Percentiles rank a stretch among this genome's conserved stretches.
Conservation (phyloP, 306 rosid species). For the Glycine soja region DNA sequence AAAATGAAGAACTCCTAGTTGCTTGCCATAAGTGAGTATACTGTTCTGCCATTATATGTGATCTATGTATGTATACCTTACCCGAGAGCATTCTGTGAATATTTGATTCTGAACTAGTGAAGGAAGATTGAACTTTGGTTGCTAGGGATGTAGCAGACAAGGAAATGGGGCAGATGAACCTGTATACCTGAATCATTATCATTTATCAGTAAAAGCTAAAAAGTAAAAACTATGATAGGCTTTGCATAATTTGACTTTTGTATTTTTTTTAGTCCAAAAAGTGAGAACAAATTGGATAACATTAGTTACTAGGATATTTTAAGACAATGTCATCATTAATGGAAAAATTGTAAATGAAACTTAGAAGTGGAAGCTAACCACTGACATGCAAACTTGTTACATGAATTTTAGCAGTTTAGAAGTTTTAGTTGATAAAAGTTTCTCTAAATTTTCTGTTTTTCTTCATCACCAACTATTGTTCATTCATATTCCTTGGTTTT, state of each 20-base stretch:
- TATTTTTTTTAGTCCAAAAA: conserved; percentile 8
- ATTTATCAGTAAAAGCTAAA: neutral
- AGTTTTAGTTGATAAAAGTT: neutral
- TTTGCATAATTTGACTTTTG: conserved; percentile 5
- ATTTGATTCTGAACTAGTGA: neutral
- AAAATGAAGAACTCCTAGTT: conserved; percentile 93
- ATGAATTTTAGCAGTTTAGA: conserved; percentile 17
- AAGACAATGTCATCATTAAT: neutral
- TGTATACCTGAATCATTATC: too few species aligned
- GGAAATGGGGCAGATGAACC: too few species aligned
- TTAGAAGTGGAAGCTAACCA: conserved; percentile 21
- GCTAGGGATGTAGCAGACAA: neutral
- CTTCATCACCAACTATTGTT: conserved; percentile 29
- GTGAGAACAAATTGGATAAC: neutral
- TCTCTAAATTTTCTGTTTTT: conserved; percentile 4
- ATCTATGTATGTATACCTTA: neutral
- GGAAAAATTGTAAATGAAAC: conserved; percentile 16
- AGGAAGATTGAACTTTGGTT: conserved; percentile 8
- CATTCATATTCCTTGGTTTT: neutral
- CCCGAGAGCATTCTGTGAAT: conserved; percentile 11
- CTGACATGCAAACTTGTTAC: neutral
- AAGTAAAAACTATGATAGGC: neutral
- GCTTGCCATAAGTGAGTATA: conserved; percentile 88
- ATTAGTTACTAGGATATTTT: conserved; percentile 16
- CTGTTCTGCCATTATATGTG: conserved; percentile 3